A percentile compares a stretch with the other conserved stretches of the same genome.
These are phyloP conservation scores for Solanum chmielewskii DNA, from an alignment of 257 asterid species.

Conservation along the genomic window DNA sequence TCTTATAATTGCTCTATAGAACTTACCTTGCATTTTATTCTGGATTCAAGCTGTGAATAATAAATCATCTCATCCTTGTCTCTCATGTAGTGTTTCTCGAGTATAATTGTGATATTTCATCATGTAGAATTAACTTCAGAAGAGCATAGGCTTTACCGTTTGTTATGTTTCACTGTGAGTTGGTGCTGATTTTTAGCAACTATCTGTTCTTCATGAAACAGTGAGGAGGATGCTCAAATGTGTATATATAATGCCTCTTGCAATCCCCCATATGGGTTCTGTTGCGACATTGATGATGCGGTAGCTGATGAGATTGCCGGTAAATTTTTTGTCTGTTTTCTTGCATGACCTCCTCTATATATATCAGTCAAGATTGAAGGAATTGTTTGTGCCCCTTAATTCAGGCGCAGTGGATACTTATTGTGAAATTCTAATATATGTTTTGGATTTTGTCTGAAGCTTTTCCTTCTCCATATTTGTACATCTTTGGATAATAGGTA, in stretches of 20 bases:
- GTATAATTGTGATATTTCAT: not conserved
- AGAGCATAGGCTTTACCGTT: not conserved
- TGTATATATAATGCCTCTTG: conserved; percentile 76
- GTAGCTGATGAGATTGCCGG: conserved; percentile 51
- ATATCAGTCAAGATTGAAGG: not conserved
- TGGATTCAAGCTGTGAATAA: not conserved
- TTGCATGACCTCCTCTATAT: not conserved
- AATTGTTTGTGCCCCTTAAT: not conserved
- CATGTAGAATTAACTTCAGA: not conserved
- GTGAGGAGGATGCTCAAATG: conserved; percentile 77
- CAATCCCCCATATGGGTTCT: conserved; percentile 55
- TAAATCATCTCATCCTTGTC: not conserved
- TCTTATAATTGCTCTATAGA: not conserved
- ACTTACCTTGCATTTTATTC: not conserved
- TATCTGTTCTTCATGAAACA: conserved; percentile 10
- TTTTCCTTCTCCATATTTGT: not conserved
- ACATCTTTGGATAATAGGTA: conserved; percentile 23
- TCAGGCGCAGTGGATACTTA: not conserved
- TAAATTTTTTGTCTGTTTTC: conserved; percentile 5
- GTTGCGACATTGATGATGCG: conserved; percentile 71
- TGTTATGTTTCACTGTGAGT: not conserved
- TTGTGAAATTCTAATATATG: not conserved
- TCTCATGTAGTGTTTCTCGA: not conserved
- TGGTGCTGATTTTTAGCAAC: not conserved
- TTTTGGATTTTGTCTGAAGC: not conserved